Evolutionary conservation across 2,329 filamentous ascomycete genomes (phyloP).

Genomic region (Pseudogymnoascus sp.): DNA sequence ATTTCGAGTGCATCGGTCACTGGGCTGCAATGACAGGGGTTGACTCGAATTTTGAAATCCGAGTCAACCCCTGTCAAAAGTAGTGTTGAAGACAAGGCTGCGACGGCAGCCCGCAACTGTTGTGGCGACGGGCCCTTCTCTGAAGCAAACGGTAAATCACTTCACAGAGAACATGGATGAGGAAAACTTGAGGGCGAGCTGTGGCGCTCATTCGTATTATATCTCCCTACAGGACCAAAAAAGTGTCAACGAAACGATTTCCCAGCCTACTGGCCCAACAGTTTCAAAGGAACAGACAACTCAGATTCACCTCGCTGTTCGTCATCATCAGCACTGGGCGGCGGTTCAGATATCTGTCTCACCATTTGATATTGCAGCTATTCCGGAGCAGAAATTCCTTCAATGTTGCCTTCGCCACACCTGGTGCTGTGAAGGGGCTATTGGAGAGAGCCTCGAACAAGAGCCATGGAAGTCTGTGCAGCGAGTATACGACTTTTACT

Average conservation of each 20-base stretch:
- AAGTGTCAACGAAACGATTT: background rate
- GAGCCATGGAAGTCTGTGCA: background rate
- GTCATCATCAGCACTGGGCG: background rate
- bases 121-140: background rate
- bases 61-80: background rate
- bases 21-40: background rate
- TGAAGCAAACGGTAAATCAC: background rate
- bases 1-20: background rate
- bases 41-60: background rate
- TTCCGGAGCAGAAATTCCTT: background rate
- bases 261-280: background rate
- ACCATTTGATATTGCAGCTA: background rate
- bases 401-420: background rate
- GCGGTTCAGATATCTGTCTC: background rate
- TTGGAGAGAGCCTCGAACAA: background rate
- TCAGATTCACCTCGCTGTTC: background rate
- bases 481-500: background rate
- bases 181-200: background rate
- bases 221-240: background rate
- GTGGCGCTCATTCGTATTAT: background rate
- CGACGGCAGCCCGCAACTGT: background rate
- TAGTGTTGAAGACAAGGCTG: background rate
- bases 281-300: background rate
- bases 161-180: background rate
- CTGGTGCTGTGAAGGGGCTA: background rate